A percentile compares a stretch with the other conserved stretches of the same genome.
phyloP scores from a whole-genome alignment of 768 basidiomycete species.

The Erythrobasidium yunnanense region DNA sequence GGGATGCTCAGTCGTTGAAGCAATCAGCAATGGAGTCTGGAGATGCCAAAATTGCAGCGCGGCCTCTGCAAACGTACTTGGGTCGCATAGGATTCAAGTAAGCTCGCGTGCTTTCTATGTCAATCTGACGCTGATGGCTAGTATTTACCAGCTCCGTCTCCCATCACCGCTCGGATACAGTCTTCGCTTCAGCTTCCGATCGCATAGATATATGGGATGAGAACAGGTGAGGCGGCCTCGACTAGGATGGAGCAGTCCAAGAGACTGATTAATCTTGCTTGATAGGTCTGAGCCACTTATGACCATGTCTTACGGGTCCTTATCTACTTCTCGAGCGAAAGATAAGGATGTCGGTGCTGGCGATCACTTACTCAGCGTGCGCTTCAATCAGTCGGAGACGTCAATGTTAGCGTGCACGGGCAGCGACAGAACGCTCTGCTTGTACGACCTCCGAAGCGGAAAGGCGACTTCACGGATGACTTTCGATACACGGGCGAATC shows the following conservation, averaged over 20 bases:
- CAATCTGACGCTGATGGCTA: slow-evolving; percentile 25
- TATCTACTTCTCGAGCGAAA: slow-evolving; percentile 53
- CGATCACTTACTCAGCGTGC: slow-evolving; percentile 76
- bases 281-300: slow-evolving; percentile 39
- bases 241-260: neutral
- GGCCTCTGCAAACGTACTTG: slow-evolving; percentile 65
- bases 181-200: slow-evolving; percentile 89
- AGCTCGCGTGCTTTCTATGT: slow-evolving; percentile 33
- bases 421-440: slow-evolving; percentile 84
- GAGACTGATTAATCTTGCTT: neutral
- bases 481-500: slow-evolving; percentile 87
- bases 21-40: slow-evolving; percentile 33
- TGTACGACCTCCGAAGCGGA: slow-evolving; percentile 92
- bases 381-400: slow-evolving; percentile 87
- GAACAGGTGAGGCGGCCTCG: slow-evolving; percentile 56
- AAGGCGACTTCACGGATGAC: slow-evolving; percentile 84
- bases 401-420: slow-evolving; percentile 91
- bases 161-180: slow-evolving; percentile 75
- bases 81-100: slow-evolving; percentile 89
- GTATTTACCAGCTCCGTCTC: slow-evolving; percentile 62
- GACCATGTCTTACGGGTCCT: slow-evolving; percentile 29
- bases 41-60: slow-evolving; percentile 38
- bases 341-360: slow-evolving; percentile 74
- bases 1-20: slow-evolving; percentile 48
- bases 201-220: slow-evolving; percentile 97